phyloP scores from a whole-genome alignment of 805 yeast genomes.

The Candida khao-thaluensis region DNA sequence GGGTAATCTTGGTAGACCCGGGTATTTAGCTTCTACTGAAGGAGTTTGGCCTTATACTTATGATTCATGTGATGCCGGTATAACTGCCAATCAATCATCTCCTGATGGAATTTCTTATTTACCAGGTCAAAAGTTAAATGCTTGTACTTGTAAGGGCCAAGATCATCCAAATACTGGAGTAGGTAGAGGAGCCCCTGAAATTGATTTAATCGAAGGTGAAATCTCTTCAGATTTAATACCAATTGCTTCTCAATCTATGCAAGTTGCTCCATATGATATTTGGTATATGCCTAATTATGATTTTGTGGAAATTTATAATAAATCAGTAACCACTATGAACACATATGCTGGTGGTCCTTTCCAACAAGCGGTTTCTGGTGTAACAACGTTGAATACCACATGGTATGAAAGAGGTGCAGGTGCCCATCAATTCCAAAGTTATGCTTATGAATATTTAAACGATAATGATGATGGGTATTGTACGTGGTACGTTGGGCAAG shows the following conservation, averaged over 20 bases:
- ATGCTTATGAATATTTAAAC: slow-evolving; percentile 74
- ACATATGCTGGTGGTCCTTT: slow-evolving; percentile 89
- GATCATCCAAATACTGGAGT: slow-evolving; percentile 39
- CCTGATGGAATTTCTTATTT: slow-evolving; percentile 42
- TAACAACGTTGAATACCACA: slow-evolving; percentile 69
- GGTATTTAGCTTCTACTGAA: slow-evolving; percentile 36
- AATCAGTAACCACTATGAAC: slow-evolving; percentile 73
- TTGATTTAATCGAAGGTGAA: slow-evolving; percentile 88
- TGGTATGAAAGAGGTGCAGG: slow-evolving; percentile 77
- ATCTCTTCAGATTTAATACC: slow-evolving; percentile 57
- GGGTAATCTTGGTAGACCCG: slow-evolving; percentile 42
- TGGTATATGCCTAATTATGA: slow-evolving; percentile 93
- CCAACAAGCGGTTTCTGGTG: slow-evolving; percentile 89
- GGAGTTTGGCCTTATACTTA: slow-evolving; percentile 45
- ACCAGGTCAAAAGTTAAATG: slow-evolving; percentile 37
- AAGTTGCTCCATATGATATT: slow-evolving; percentile 89
- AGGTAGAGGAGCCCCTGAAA: slow-evolving; percentile 57
- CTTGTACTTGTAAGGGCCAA: slow-evolving; percentile 36
- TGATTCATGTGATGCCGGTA: slow-evolving; percentile 40
- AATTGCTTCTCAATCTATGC: slow-evolving; percentile 87
- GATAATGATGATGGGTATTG: slow-evolving; percentile 65
- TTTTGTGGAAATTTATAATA: slow-evolving; percentile 70
- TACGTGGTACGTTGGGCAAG: slow-evolving; percentile 82
- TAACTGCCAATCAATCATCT: slow-evolving; percentile 41
- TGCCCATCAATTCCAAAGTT: slow-evolving; percentile 60